Conservation (phyloP, 805 yeast genomes). For the Blastobotrys muscicola region DNA sequence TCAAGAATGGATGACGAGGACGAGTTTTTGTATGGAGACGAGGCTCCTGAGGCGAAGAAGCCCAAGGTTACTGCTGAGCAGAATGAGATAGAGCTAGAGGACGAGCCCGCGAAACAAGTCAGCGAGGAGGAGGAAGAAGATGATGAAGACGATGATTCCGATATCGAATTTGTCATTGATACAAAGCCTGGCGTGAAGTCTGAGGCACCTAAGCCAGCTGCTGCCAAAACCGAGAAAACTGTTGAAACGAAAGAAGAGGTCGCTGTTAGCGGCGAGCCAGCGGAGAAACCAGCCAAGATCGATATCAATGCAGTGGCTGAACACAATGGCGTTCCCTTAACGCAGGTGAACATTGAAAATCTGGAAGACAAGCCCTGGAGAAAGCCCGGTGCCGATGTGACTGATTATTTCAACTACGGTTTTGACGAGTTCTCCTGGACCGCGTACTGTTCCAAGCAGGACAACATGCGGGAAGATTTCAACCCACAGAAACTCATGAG, state of each 20-base stretch:
- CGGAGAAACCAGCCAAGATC: slow-evolving; percentile 31
- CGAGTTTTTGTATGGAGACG: slow-evolving; percentile 57
- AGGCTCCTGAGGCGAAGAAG: slow-evolving; percentile 30
- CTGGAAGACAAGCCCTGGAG: slow-evolving; percentile 97
- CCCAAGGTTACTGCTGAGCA: slow-evolving; percentile 18
- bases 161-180: slow-evolving; percentile 76
- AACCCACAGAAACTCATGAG: slow-evolving; percentile 69
- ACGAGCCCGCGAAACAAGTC: slow-evolving; percentile 13
- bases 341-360: slow-evolving; percentile 68
- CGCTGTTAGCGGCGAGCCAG: slow-evolving; percentile 12
- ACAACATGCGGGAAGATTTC: slow-evolving; percentile 66
- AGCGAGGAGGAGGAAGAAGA: slow-evolving; percentile 33
- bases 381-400: slow-evolving; percentile 88
- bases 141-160: slow-evolving; percentile 50
- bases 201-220: slow-evolving; percentile 3
- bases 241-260: slow-evolving; percentile 16
- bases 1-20: slow-evolving; percentile 47
- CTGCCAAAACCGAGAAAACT: slow-evolving; percentile 14
- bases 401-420: slow-evolving; percentile 94
- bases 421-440: slow-evolving; percentile 96
- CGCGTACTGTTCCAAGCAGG: slow-evolving; percentile 83
- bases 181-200: slow-evolving; percentile 23
- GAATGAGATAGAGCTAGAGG: slow-evolving; percentile 13
- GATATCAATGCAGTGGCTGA: slow-evolving; percentile 69
- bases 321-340: slow-evolving; percentile 72